Percentiles rank a stretch among this genome's conserved stretches.
These are phyloP conservation scores for Cyphellophora attinorum DNA, from an alignment of 2,329 filamentous ascomycete genomes.

Conservation along the genomic window DNA sequence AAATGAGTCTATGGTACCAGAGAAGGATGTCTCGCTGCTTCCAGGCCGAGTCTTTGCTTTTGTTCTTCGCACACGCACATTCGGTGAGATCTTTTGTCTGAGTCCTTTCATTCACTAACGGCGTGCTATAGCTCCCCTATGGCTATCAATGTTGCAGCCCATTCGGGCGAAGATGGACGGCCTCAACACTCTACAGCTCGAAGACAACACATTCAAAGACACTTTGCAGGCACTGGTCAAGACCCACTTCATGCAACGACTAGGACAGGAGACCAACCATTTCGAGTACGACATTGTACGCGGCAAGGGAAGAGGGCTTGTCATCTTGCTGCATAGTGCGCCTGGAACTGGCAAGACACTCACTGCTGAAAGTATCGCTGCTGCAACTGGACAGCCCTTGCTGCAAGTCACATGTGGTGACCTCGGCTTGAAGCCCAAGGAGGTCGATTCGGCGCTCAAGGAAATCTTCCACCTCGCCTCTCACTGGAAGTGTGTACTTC, in stretches of 20 bases:
- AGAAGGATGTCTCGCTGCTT: constrained; percentile 6
- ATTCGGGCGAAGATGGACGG: constrained; percentile 6
- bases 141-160: constrained; percentile 4
- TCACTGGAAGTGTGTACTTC: constrained; percentile 21
- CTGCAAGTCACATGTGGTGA: constrained; percentile 44
- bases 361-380: constrained; percentile 28
- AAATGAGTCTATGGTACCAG: constrained; percentile 5
- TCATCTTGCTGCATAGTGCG: constrained; percentile 37
- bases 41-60: constrained; percentile 6
- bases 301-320: constrained; percentile 22
- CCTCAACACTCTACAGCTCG: constrained; percentile 6
- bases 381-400: constrained; percentile 28
- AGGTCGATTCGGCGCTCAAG: constrained; percentile 32
- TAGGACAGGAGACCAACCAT: not conserved
- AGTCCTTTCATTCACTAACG: no score
- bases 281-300: constrained; percentile 8
- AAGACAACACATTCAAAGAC: constrained; percentile 7
- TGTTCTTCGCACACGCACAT: constrained; percentile 6
- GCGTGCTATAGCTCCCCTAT: constrained; percentile 2
- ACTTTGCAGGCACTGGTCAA: constrained; percentile 9
- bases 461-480: constrained; percentile 35
- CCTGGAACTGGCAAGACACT: constrained; percentile 46
- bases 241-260: constrained; percentile 7
- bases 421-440: constrained; percentile 31
- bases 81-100: no score